These are phyloP conservation scores for Tirmania nivea DNA, from an alignment of 495 filamentous ascomycete species.

Conservation along the genomic window DNA sequence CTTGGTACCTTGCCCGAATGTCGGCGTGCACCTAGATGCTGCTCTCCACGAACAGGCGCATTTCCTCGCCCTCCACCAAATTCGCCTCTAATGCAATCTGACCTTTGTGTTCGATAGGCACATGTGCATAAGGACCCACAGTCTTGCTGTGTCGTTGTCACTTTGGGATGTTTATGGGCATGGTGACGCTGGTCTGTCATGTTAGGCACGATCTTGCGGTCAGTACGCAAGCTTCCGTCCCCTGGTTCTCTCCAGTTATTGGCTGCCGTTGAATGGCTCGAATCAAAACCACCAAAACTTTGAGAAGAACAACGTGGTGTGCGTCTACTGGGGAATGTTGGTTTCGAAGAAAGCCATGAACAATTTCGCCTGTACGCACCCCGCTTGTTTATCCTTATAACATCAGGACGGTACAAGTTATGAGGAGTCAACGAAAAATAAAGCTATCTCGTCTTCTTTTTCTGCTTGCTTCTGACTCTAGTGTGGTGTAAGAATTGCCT, in stretches of 20 bases:
- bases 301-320: neutral
- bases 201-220: neutral
- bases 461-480: no score
- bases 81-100: neutral
- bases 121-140: neutral
- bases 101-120: neutral
- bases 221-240: neutral
- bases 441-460: no score
- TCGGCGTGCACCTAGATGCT: neutral
- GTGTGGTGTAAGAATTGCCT: no score
- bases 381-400: neutral
- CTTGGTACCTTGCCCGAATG: neutral
- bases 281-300: neutral
- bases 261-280: neutral
- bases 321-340: neutral
- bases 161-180: neutral
- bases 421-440: no score
- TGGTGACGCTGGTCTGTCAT: neutral
- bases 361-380: neutral
- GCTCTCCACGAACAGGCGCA: neutral
- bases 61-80: neutral
- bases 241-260: neutral
- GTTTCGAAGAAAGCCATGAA: neutral
- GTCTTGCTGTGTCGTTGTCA: neutral
- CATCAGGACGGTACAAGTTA: neutral